Base-by-base conservation (phyloP, 768 basidiomycete genomes). In the Tylopilus sp. region DNA sequence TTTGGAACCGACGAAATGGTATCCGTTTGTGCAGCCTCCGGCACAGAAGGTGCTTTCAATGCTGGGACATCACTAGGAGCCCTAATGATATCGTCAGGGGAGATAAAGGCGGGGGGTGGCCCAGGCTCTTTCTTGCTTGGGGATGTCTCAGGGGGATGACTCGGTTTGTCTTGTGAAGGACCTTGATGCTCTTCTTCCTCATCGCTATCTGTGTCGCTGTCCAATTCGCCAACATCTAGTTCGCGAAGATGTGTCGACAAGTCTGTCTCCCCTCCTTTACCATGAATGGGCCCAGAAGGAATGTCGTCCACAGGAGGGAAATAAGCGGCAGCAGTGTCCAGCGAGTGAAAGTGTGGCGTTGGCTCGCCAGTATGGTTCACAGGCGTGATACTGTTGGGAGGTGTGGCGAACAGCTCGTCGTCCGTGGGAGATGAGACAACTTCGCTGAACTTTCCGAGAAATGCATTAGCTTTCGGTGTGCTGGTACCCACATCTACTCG, bases 1-100 rank as follows among this genome's bases (percentile, higher is more conserved):
- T 58, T 67, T 40, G 55, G 50, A 47, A 33, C 23, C 13, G 60
- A 48, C 13, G 50, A 36, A 38, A 51, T 22, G 47, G 63, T 46
- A 23, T 65, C 61, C 15, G 56, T 30, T n/a, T 61, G 61, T 12
- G 47, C 48, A 10, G 44, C 53, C 23, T 51, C 60, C 31, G 53
- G 44, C 36, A 56, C 28, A 44, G 69, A 64, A 21, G 64, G 17
- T 3, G 44, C 9, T n/a, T 22, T 59, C 50, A 57, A 44, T 21
- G 60, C 51, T 4, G 67, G 53, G 23, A 69, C n/a, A 31, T 57
- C 59, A 41, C 43, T 49, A 31, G 45, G 20, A 4, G 36, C 65
- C 44, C 78, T 80, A 63, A 84, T 82, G 18, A 83, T 73, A 56
- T 83, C 81, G 51, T 85, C 82, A 52, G 85, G 84, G 8, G 77